Evolutionary conservation across 2,329 filamentous ascomycete genomes (phyloP).

Genomic region (Colletotrichum sp.): DNA sequence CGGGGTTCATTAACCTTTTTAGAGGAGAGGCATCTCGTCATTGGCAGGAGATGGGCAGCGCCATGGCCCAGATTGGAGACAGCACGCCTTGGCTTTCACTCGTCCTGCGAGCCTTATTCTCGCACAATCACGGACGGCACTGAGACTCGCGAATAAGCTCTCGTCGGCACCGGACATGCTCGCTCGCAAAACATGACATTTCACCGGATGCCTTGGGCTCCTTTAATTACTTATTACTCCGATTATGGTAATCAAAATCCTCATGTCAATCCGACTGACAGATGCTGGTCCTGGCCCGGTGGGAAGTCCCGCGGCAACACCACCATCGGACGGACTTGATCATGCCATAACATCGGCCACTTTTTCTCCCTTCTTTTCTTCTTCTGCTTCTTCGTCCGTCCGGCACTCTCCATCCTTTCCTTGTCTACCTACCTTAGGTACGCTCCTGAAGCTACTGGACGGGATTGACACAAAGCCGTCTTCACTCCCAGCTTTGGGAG

Average conservation of each 20-base stretch:
- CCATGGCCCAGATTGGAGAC: slow-evolving; percentile 14
- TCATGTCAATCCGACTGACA: background rate
- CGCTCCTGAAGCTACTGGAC: background rate
- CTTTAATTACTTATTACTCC: background rate
- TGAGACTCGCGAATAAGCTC: background rate
- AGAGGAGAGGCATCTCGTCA: slow-evolving; percentile 17
- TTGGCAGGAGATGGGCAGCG: slow-evolving; percentile 16
- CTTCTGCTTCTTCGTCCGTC: background rate
- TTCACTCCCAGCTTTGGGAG: background rate
- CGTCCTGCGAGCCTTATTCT: background rate
- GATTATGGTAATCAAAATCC: background rate
- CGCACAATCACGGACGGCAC: background rate
- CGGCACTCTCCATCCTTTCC: background rate
- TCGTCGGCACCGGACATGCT: background rate
- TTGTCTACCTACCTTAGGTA: background rate
- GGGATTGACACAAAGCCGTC: background rate
- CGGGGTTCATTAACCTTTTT: slow-evolving; percentile 23
- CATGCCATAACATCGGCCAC: background rate
- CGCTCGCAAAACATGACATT: background rate
- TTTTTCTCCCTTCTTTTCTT: background rate
- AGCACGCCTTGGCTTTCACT: background rate
- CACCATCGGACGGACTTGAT: slow-evolving; percentile 11
- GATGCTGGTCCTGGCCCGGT: background rate
- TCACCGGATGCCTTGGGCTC: background rate
- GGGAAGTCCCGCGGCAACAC: slow-evolving; percentile 2